Base-by-base conservation (phyloP, 2,329 filamentous ascomycete species). In the Botrytis aclada region DNA sequence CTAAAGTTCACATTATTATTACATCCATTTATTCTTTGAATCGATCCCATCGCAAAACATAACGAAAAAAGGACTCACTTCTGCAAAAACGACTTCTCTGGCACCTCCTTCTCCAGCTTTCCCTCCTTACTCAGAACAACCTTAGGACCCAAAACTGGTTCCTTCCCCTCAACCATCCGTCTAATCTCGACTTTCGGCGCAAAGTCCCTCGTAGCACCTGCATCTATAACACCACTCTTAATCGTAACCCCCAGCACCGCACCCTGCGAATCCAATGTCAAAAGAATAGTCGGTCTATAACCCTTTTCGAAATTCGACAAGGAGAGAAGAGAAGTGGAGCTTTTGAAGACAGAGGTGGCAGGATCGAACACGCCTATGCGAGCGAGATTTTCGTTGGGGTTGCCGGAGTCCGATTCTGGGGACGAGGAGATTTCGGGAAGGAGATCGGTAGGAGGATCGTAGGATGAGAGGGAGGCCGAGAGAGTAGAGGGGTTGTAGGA, bases 61-160 rank as follows among this genome's bases (percentile, higher is more conserved):
- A 32, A 14, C 62, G 32, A 18, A 37, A 43, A 37, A 39, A n/a
- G 25, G 62, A 84, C 86, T 78, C 84, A 91, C 89, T 90, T 92
- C 82, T 92, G 89, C 72, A 92, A 80, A 75, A 92, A 85, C 2
- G 87, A 85, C 86, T 91, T 92, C 83, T 92, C 88, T 71, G 82
- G 82, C 79, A 86, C 85, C 74, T 84, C 84, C 72, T 82, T 86
- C 60, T 86, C 85, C 80, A 88, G 84, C 83, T 85, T 88, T 25
- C 90, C 90, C 76, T 90, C 87, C 0, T 88, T 84, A 63, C 83
- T 86, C 75, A 92, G 81, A 65, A 91, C 86, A 54, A 92, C 84
- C 4, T 90, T 89, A 82, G 87, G 88, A 78, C 91, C 91, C 78
- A 92, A 82, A 76, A 85, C 85, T 3, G 89, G 88, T 79, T 86